Evolutionary conservation across 306 rosid species (phyloP).

Genomic region (Datisca glomerata): DNA sequence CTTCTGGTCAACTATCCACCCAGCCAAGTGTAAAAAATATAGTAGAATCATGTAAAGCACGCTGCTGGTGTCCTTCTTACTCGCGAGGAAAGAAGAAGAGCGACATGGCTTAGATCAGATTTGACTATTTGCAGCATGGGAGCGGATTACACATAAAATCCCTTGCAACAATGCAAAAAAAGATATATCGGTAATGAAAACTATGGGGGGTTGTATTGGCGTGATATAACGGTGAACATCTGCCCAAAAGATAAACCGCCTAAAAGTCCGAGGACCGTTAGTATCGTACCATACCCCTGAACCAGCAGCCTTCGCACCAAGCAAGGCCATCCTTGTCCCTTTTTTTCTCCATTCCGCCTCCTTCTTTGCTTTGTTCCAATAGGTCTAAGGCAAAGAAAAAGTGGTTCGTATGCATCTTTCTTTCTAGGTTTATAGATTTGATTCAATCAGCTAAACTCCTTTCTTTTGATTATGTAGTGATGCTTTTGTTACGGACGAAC

Average conservation of each 20-base stretch:
- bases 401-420: too few species aligned
- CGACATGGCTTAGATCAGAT: too few species aligned
- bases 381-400: neutral
- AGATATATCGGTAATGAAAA: neutral
- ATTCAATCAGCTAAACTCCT: too few species aligned
- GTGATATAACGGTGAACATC: neutral
- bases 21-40: too few species aligned
- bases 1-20: too few species aligned
- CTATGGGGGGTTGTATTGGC: neutral
- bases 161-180: neutral
- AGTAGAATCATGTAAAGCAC: too few species aligned
- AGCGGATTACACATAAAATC: neutral
- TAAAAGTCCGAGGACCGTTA: neutral
- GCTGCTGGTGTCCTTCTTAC: too few species aligned
- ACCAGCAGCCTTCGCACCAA: neutral
- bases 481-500: too few species aligned
- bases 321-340: neutral
- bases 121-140: too few species aligned
- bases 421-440: too few species aligned
- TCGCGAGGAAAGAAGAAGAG: too few species aligned
- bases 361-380: neutral
- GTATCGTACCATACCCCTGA: neutral
- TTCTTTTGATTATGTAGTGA: too few species aligned
- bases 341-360: neutral
- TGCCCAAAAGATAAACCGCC: neutral